These are phyloP conservation scores for Leccinum subgranulosum DNA, from an alignment of 768 basidiomycete genomes.

Conservation along the genomic window DNA sequence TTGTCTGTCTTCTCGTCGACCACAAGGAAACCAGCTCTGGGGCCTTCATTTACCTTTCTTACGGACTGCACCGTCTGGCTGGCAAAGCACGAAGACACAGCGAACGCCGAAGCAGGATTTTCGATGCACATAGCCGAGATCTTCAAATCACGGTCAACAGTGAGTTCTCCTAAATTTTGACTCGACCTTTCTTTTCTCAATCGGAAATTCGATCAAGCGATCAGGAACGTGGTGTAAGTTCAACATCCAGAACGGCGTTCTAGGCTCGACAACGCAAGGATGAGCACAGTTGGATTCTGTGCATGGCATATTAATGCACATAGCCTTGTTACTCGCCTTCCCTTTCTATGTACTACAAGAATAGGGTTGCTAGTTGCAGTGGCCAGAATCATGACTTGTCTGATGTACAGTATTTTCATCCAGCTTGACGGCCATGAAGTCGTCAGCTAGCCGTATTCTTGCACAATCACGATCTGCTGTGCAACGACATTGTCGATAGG, in stretches of 20 bases:
- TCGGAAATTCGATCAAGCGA: conserved; percentile 23
- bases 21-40: conserved; percentile 65
- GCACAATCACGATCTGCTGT: neutral
- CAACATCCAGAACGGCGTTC: conserved; percentile 34
- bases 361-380: too few species aligned
- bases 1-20: conserved; percentile 34
- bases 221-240: conserved; percentile 41
- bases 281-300: neutral
- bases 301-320: neutral
- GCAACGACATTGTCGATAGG: too few species aligned
- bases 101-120: conserved; percentile 15
- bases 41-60: conserved; percentile 70
- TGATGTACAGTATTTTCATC: neutral
- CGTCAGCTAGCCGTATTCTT: neutral
- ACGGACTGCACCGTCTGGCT: conserved; percentile 78
- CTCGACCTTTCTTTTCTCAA: neutral
- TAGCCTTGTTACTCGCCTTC: neutral
- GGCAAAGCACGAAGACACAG: conserved; percentile 24
- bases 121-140: conserved; percentile 38
- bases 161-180: conserved; percentile 14
- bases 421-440: neutral
- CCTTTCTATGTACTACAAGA: neutral
- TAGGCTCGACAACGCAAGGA: conserved; percentile 10
- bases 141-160: conserved; percentile 42
- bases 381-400: too few species aligned